Evolutionary conservation across 1,139 yeast species (phyloP), one percentile per base, ranked within the genome.

Genomic region (Yamadazyma diddensiae): DNA sequence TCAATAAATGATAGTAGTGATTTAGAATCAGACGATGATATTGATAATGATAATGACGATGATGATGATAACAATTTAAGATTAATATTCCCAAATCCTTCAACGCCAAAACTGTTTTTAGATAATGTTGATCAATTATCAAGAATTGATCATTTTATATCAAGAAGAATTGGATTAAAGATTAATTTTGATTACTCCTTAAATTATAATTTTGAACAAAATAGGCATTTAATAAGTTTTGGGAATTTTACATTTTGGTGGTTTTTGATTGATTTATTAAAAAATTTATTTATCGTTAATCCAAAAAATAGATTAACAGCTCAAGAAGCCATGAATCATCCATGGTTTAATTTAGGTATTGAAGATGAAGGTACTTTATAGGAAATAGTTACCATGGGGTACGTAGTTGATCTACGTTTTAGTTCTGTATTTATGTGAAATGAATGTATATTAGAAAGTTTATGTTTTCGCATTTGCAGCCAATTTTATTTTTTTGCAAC

Each of bases 291-390:
- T 45, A 73, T 71, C 31, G 77, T 78, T 29, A 78, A 82, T 52
- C 90, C 92, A 3, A 57, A 67, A 1, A 70, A 73, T 39, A 61
- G 94, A 48, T 65, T 82, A 26, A 72, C 77, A 5, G 90, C 90
- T 2, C 63, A 68, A 36, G 85, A 81, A 35, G 88, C 90, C 1
- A 60, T 83, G 57, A 73, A 76, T 31, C 92, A 83, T 55, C 81
- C 80, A 35, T 83, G 92, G 90, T 83, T 84, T 54, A 73, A 76
- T 46, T 68, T 70, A 49, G 94, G 92, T 20, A 79, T 82, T 34
- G 76, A 79, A 47, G 94, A 82, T 57, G 90, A 82, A 47, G 92
- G 85, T n/a, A 77, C 82, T n/a, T 29, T 46, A 14, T 46, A 29
- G 22, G 22, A 5, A 6, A 6, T 18, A 18, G 20, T 18, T 18